Evolutionary conservation across 23 red algal genomes (phyloP).

Genomic region (Gracilaria vermiculophylla): DNA sequence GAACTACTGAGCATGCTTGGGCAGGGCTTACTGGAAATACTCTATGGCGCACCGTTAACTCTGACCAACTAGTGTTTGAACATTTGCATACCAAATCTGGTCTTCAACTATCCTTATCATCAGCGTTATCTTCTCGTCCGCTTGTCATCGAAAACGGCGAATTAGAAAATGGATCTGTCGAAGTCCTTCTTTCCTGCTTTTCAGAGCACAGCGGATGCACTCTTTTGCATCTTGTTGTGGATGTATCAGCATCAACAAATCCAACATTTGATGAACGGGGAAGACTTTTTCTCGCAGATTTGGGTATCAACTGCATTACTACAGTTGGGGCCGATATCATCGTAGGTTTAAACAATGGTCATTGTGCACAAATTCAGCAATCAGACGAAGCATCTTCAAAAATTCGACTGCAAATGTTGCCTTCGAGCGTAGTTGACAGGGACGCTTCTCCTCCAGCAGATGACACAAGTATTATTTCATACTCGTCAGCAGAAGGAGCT

Average conservation of each 20-base stretch:
- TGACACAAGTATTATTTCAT: constrained; percentile 45
- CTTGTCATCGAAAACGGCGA: neutral
- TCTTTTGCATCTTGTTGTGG: constrained; percentile 4
- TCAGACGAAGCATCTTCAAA: neutral
- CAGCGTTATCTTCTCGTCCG: constrained; percentile 21
- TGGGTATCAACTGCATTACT: constrained; percentile 20
- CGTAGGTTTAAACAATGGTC: constrained; percentile 33
- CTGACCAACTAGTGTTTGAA: constrained; percentile 36
- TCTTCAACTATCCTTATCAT: constrained; percentile 42
- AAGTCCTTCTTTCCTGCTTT: constrained; percentile 32
- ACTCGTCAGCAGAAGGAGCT: constrained; percentile 20
- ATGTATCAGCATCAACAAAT: neutral
- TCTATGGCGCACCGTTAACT: constrained; percentile 37
- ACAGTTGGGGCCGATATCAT: constrained; percentile 15
- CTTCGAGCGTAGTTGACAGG: neutral
- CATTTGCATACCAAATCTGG: neutral
- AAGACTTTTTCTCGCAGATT: neutral
- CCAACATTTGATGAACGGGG: neutral
- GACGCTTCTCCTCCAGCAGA: constrained; percentile 1
- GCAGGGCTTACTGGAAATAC: constrained; percentile 37
- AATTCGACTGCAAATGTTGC: constrained; percentile 4
- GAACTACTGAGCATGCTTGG: constrained; percentile 16
- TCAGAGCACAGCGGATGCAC: constrained; percentile 16
- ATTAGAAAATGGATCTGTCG: neutral
- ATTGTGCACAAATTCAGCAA: constrained; percentile 6